Percentiles rank a stretch among this genome's conserved stretches.
phyloP scores from a whole-genome alignment of 257 asterid genomes.

The Fraxinus anomala region DNA sequence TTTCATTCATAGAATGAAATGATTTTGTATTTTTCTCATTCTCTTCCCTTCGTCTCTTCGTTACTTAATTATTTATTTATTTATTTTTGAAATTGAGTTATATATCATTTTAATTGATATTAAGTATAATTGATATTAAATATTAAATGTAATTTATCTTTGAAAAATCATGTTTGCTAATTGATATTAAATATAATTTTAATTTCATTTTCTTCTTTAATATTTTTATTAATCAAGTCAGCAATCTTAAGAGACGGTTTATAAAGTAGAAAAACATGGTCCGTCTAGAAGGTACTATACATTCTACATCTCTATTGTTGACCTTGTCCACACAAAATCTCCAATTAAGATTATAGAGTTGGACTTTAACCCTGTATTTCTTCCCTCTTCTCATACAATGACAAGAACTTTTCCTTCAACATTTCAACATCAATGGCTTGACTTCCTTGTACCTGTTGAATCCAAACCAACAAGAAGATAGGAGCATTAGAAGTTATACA shows the following conservation, averaged over 20 bases:
- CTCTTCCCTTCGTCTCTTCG: no score
- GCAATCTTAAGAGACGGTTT: neutral
- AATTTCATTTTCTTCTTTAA: no score
- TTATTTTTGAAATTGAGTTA: no score
- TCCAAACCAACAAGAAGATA: neutral
- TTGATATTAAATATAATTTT: no score
- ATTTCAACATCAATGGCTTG: slow-evolving; percentile 40
- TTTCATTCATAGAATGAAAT: no score
- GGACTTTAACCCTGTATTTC: neutral
- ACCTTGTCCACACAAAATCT: slow-evolving; percentile 15
- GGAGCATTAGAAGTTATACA: neutral
- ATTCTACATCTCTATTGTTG: neutral
- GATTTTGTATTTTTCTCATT: no score
- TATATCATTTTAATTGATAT: no score
- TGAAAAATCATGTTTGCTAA: no score
- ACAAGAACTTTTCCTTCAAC: slow-evolving; percentile 48
- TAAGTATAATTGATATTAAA: no score
- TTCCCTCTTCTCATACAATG: slow-evolving; percentile 16
- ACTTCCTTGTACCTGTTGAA: slow-evolving; percentile 40
- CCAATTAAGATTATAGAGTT: neutral
- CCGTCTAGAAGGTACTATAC: neutral
- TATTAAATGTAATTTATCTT: no score
- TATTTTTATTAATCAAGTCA: no score
- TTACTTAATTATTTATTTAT: no score
- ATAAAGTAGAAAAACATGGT: neutral